Percentiles rank a stretch among this genome's conserved stretches.
Evolutionary conservation across 768 basidiomycete genomes (phyloP).

Genomic region (Multifurca ochricompacta): DNA sequence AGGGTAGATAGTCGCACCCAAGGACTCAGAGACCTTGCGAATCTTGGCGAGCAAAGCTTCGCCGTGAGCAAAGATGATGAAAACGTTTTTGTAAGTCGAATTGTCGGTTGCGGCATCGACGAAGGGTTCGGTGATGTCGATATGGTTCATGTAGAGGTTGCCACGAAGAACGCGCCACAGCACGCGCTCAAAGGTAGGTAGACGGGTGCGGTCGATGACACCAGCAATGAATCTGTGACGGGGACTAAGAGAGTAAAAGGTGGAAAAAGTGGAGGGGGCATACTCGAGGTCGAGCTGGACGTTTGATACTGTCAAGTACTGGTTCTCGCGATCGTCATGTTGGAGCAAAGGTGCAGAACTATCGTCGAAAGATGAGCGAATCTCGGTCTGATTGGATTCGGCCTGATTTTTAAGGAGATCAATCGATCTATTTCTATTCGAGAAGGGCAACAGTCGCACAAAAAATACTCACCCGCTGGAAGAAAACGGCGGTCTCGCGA

Average conservation of each 20-base stretch:
- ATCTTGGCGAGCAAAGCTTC: conserved; percentile 90
- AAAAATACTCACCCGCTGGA: conserved; percentile 57
- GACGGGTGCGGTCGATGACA: conserved; percentile 86
- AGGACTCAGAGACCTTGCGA: conserved; percentile 96
- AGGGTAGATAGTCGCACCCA: conserved; percentile 94
- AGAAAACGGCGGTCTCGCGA: conserved; percentile 93
- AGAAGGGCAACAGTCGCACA: not conserved
- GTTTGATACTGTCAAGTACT: conserved; percentile 36
- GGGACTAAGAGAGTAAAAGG: not conserved
- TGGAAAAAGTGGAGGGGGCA: conserved; percentile 23
- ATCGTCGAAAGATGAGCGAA: conserved; percentile 86
- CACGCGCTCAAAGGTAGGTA: conserved; percentile 93
- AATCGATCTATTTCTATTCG: not conserved
- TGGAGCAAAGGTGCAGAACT: conserved; percentile 85
- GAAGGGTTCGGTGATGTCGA: conserved; percentile 89
- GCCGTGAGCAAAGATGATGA: conserved; percentile 99
- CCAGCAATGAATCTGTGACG: conserved; percentile 82
- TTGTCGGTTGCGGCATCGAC: conserved; percentile 75
- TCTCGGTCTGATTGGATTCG: conserved; percentile 68
- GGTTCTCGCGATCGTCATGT: conserved; percentile 77
- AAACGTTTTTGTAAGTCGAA: conserved; percentile 95
- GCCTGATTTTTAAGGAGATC: conserved; percentile 41
- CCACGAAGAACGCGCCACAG: conserved; percentile 97
- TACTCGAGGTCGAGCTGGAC: conserved; percentile 86
- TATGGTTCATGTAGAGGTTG: conserved; percentile 98